phyloP scores from a whole-genome alignment of 805 yeast genomes.

The Zygosaccharomyces bisporus region DNA sequence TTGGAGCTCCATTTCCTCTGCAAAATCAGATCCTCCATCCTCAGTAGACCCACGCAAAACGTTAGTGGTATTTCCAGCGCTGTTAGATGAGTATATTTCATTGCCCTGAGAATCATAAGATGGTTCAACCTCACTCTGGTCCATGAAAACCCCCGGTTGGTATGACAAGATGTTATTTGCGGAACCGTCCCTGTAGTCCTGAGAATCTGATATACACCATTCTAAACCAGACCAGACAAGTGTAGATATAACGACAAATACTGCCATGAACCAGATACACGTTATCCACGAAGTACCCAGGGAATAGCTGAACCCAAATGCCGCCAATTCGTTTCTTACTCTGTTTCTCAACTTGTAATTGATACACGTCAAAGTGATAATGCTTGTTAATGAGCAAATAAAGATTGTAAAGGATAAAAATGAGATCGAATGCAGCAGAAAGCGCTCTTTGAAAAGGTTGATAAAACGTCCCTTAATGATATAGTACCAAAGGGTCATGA shows the following conservation, averaged over 20 bases:
- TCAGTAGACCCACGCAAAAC: background rate
- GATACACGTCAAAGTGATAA: constrained; percentile 19
- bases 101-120: background rate
- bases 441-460: constrained; percentile 20
- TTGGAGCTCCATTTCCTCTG: constrained; percentile 24
- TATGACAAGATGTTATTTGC: constrained; percentile 15
- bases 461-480: constrained; percentile 25
- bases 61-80: background rate
- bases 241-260: constrained; percentile 23
- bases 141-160: constrained; percentile 17
- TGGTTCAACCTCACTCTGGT: constrained; percentile 2
- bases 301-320: constrained; percentile 29
- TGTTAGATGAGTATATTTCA: background rate
- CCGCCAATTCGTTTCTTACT: constrained; percentile 23
- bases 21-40: constrained; percentile 5
- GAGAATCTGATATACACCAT: constrained; percentile 31
- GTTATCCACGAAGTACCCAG: constrained; percentile 29
- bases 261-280: constrained; percentile 23
- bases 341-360: constrained; percentile 20
- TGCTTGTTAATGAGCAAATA: constrained; percentile 22
- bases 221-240: constrained; percentile 35
- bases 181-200: constrained; percentile 13
- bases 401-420: constrained; percentile 23
- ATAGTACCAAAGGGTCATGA: constrained; percentile 28
- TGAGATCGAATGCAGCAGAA: constrained; percentile 27